These are phyloP conservation scores for Rhinocladiella similis DNA, from an alignment of 2,329 filamentous ascomycete genomes.

Conservation along the genomic window DNA sequence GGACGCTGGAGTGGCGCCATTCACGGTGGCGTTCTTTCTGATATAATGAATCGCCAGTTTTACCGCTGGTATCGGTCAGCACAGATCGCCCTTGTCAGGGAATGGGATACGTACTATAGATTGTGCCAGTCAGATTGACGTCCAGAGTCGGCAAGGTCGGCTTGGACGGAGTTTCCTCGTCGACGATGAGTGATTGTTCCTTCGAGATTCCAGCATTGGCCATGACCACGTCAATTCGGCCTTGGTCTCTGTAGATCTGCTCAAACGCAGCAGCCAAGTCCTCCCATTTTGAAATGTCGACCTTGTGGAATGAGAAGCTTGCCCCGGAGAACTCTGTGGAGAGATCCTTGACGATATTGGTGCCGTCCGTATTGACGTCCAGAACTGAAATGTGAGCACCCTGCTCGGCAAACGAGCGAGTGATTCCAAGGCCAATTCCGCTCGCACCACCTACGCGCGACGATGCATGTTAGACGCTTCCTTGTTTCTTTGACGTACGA, in stretches of 20 bases:
- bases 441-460: slow-evolving; percentile 36
- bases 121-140: slow-evolving; percentile 40
- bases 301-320: slow-evolving; percentile 33
- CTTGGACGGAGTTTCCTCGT: slow-evolving; percentile 34
- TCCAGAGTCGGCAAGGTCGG: slow-evolving; percentile 40
- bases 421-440: slow-evolving; percentile 39
- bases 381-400: slow-evolving; percentile 36
- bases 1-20: slow-evolving; percentile 20
- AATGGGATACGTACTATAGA: slow-evolving; percentile 45
- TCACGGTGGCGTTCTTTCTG: slow-evolving; percentile 41
- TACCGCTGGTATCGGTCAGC: slow-evolving; percentile 41
- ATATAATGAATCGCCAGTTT: slow-evolving; percentile 55
- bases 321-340: slow-evolving; percentile 31
- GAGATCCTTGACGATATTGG: slow-evolving; percentile 27
- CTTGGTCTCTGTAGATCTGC: slow-evolving; percentile 34
- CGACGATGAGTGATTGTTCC: slow-evolving; percentile 39
- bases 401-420: slow-evolving; percentile 34
- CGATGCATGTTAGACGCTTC: neutral
- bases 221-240: slow-evolving; percentile 49
- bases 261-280: slow-evolving; percentile 39
- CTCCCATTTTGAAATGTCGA: slow-evolving; percentile 39
- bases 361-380: slow-evolving; percentile 35
- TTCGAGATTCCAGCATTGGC: slow-evolving; percentile 54
- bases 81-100: neutral
- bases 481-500: too few species aligned